Conservation (phyloP, 2,329 filamentous ascomycete species). For the Talaromyces sp. region DNA sequence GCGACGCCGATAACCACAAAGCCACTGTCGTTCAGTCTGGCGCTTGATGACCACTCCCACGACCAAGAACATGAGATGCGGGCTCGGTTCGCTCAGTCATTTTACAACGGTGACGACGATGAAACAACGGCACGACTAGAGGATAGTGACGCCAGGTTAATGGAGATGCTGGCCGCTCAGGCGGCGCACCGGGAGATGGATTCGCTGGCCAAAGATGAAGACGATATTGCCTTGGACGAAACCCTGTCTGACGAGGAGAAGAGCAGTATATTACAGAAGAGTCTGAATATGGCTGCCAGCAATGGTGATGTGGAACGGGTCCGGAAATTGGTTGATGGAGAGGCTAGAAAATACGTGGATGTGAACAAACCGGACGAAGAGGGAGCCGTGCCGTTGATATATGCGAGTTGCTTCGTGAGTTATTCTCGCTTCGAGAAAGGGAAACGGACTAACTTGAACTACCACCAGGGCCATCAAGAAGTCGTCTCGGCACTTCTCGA, state of each 20-base stretch:
- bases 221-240: constrained; percentile 69
- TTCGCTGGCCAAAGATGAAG: constrained; percentile 70
- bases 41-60: constrained; percentile 72
- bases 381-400: constrained; percentile 92
- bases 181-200: constrained; percentile 73
- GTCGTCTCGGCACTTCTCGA: constrained; percentile 81
- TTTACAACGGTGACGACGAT: constrained; percentile 19
- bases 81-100: constrained; percentile 28
- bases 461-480: constrained; percentile 70
- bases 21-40: constrained; percentile 78
- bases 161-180: constrained; percentile 94
- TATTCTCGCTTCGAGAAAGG: neutral
- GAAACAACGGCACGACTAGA: constrained; percentile 48
- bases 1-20: constrained; percentile 80
- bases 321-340: constrained; percentile 67
- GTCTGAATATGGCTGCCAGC: constrained; percentile 89
- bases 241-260: constrained; percentile 74
- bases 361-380: constrained; percentile 88
- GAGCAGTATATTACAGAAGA: constrained; percentile 74
- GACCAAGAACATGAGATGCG: constrained; percentile 52
- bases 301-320: constrained; percentile 89
- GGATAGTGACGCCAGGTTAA: constrained; percentile 81
- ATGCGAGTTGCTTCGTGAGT: constrained; percentile 91
- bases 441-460: constrained; percentile 7
- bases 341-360: constrained; percentile 71